These are phyloP conservation scores for Orbilia blumenaviensis DNA, from an alignment of 2,329 filamentous ascomycete species.

Conservation along the genomic window DNA sequence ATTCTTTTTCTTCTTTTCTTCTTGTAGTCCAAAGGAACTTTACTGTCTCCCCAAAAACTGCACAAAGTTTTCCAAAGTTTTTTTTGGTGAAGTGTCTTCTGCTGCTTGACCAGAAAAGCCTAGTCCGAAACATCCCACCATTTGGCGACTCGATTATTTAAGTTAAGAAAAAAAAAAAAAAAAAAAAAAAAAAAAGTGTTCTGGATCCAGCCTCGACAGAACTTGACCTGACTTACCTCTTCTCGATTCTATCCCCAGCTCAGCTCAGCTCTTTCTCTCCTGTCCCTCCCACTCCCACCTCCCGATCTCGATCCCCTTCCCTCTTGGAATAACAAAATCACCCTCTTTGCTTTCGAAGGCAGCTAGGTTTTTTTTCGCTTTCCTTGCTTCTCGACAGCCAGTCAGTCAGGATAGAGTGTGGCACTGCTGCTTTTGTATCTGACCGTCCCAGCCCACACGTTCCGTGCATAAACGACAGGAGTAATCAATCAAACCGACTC, in stretches of 20 bases:
- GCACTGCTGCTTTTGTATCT: conserved; percentile 30
- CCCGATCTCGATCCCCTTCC: neutral
- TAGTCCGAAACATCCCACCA: neutral
- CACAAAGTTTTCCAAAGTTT: conserved; percentile 1
- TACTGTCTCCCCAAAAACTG: conserved; percentile 45
- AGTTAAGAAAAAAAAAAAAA: too few relatives aligned
- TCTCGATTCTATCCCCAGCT: neutral
- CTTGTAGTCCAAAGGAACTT: conserved; percentile 42
- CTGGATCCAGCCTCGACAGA: neutral
- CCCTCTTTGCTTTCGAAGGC: neutral
- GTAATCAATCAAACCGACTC: conserved; percentile 26
- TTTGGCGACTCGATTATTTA: conserved; percentile 2
- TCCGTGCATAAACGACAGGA: conserved; percentile 32
- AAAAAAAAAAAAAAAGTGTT: too few relatives aligned
- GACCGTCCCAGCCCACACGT: conserved; percentile 11
- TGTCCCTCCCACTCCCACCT: too few relatives aligned
- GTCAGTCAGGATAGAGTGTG: conserved; percentile 33
- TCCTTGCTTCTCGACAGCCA: neutral
- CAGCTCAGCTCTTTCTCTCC: neutral
- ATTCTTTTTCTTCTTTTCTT: conserved; percentile 2
- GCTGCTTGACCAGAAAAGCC: conserved; percentile 13
- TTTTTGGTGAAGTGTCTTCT: conserved; percentile 17
- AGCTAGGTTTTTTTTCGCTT: neutral
- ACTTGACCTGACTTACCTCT: neutral
- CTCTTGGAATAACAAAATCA: neutral